Conservation (phyloP, 495 filamentous ascomycete genomes). For the Penicillium ucsense region DNA sequence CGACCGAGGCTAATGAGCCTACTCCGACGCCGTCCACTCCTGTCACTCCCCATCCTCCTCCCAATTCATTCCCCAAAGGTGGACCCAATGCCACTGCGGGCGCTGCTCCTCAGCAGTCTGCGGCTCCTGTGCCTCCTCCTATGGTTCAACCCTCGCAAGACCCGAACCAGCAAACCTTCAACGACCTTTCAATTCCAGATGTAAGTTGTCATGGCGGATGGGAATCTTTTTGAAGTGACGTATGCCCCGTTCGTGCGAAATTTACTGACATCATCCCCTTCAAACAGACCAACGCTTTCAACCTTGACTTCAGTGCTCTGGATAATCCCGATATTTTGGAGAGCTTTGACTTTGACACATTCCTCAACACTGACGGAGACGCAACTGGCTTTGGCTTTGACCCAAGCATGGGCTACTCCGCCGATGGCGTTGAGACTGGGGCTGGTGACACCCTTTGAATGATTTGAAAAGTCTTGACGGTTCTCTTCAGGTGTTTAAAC, state of each 20-base stretch:
- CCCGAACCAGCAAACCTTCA: constrained; percentile 29
- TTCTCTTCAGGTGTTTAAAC: constrained; percentile 29
- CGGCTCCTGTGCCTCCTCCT: constrained; percentile 30
- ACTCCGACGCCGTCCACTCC: constrained; percentile 77
- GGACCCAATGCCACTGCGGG: constrained; percentile 42
- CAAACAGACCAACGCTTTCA: constrained; percentile 28
- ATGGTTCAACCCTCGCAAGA: constrained; percentile 39
- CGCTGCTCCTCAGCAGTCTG: constrained; percentile 29
- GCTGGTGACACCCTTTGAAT: constrained; percentile 37
- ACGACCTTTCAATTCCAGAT: constrained; percentile 30
- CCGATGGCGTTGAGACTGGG: constrained; percentile 44
- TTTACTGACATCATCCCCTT: not conserved
- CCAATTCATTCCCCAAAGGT: constrained; percentile 47
- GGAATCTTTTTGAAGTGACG: too few relatives aligned
- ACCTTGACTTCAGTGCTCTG: constrained; percentile 53
- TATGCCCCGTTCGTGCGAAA: too few relatives aligned
- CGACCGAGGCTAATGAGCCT: constrained; percentile 57
- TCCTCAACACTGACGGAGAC: constrained; percentile 59
- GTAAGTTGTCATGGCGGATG: constrained; percentile 16
- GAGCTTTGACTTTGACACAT: constrained; percentile 94
- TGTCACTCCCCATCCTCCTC: constrained; percentile 68
- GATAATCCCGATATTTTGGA: constrained; percentile 65
- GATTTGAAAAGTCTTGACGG: constrained; percentile 25
- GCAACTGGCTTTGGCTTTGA: constrained; percentile 45
- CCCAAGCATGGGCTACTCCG: constrained; percentile 30